Base-by-base conservation (phyloP, 2,329 filamentous ascomycete species). In the Fusarium nelsonii region DNA sequence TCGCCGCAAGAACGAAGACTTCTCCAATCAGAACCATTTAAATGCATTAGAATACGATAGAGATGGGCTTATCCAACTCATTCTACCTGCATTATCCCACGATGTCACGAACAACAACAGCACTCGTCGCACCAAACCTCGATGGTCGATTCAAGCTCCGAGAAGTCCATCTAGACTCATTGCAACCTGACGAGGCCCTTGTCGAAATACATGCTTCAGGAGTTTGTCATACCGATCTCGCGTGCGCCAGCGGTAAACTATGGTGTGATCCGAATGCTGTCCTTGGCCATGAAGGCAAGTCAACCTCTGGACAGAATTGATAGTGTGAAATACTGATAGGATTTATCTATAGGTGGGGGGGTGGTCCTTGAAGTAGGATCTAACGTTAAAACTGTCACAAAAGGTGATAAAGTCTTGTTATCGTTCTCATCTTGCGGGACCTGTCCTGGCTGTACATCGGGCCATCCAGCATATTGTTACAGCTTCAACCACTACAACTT, bases 171-270 rank as follows among this genome's bases (percentile, higher is more conserved):
- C 8, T 64, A 6, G 40, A 64, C 4, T 18, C 51, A 4, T 16
- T 64, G 3, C 61, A 46, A 1, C 52, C 59, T 1, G 58, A 69
- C 11, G 66, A 69, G 26, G 68, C 55, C 0, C 44, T 70, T 3
- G 26, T 70, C 4, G 51, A 70, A 18, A 59, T 70, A 0, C 55
- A 64, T 26, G 68, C 66, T 0, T 48, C 49, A 1, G 66, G 68
- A 1, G 33, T 70, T 7, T 70, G 68, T 11, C 66, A 70, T 23
- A 69, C 66, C 4, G 68, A 70, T 4, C 18, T 67, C 79, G 79
- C 76, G 88, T 92, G 75, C 91, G 55, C 55, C 16, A 58, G 32
- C 5, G 68, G 66, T 1, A 70, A 57, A 18, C 15, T 70, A 1
- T 54, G 58, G 2, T 56, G 55, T 16, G 36, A 18, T 1, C 43